These are phyloP conservation scores for Aspergillus awamori DNA, from an alignment of 2,329 filamentous ascomycete genomes.

Conservation along the genomic window DNA sequence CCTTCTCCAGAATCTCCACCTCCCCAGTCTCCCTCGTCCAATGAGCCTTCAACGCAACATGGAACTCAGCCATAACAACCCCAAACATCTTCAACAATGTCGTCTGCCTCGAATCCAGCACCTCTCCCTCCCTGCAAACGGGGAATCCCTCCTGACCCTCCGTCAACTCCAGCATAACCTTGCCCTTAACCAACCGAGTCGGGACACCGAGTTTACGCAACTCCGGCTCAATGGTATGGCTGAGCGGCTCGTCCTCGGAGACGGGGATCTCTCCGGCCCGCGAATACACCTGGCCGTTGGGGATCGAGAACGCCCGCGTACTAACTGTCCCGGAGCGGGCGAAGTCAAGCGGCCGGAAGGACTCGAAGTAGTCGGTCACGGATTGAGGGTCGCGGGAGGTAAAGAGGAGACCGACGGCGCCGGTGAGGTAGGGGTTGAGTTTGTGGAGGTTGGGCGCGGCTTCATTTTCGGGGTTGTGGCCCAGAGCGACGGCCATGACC, in stretches of 20 bases:
- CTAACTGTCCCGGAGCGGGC: constrained; percentile 82
- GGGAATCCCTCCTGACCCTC: constrained; percentile 61
- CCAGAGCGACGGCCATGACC: constrained; percentile 95
- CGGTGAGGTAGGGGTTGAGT: constrained; percentile 70
- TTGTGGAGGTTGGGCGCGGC: constrained; percentile 75
- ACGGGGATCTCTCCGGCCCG: constrained; percentile 74
- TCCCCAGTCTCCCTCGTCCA: constrained; percentile 46
- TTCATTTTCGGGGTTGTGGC: constrained; percentile 74
- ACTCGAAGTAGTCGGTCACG: constrained; percentile 72
- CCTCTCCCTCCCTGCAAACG: constrained; percentile 83
- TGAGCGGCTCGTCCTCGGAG: constrained; percentile 82
- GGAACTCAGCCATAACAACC: constrained; percentile 87
- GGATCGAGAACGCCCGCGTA: constrained; percentile 75
- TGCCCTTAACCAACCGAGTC: constrained; percentile 84
- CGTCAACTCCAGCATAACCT: constrained; percentile 70
- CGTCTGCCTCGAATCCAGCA: constrained; percentile 88
- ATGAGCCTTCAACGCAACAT: constrained; percentile 74
- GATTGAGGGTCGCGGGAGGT: constrained; percentile 73
- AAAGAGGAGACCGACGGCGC: constrained; percentile 87
- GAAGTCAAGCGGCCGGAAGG: constrained; percentile 78
- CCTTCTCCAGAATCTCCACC: constrained; percentile 44
- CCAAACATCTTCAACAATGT: constrained; percentile 92
- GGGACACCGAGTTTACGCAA: constrained; percentile 87
- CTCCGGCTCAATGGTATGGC: constrained; percentile 87
- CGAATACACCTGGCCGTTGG: constrained; percentile 78